Evolutionary conservation across 2,329 filamentous ascomycete species (phyloP), one percentile per base, ranked within the genome.

Genomic region (Diaporthe ilicicola): DNA sequence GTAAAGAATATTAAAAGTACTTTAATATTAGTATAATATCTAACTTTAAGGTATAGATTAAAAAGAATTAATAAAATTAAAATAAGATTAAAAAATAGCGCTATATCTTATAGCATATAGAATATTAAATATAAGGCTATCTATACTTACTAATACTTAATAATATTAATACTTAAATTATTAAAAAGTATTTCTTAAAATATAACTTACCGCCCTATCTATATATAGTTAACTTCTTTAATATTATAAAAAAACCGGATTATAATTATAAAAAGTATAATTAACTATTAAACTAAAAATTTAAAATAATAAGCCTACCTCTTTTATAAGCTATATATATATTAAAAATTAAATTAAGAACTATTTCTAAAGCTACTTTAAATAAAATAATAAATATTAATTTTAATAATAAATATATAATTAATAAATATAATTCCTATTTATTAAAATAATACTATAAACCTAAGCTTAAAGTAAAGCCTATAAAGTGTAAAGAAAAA

Each of bases 391-490:
- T 3, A 4, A n/a, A 19, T 4, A 8, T 8, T 17, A 4, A 51
- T 1, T 5, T 8, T 51, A 51, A 17, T 6, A 19, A 51, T 51
- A 51, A 51, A 5, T 51, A 51, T 19, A 3, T 2, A 2, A 0
- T 51, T 29, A 29, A 51, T 51, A 17, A 29, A 7, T 51, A 29
- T 29, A 51, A 15, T 15, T 51, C 1, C 4, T 51, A 29, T 51
- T 17, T 29, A 15, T 19, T 29, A 51, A 8, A 27, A 8, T 12
- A 29, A 6, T 17, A 15, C 29, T 17, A 7, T 4, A 12, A 6
- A 7, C 2, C 0, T 15, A 7, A 8, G 6, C 0, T 2, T 29
- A 29, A 29, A 1, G 13, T 19, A 8, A 29, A 51, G 1, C 1
- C 1, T 29, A 17, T 51, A 19, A 29, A 29, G n/a, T n/a, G n/a